phyloP scores from a whole-genome alignment of 2,329 filamentous ascomycete genomes.

The Hypoxylon sp. region DNA sequence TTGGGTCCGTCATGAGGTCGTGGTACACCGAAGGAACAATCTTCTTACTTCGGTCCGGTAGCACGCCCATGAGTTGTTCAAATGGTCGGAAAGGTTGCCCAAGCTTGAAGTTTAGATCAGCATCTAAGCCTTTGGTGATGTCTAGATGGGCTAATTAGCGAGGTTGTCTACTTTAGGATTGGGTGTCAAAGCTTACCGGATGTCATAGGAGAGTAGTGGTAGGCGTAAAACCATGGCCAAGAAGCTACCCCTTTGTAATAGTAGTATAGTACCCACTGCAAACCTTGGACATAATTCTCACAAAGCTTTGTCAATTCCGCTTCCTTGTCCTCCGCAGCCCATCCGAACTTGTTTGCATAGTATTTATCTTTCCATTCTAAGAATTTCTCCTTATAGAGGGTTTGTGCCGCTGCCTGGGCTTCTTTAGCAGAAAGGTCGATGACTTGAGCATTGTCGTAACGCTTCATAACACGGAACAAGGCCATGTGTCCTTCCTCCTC shows the following conservation, averaged over 20 bases:
- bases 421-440: slow-evolving; percentile 85
- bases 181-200: slow-evolving; percentile 69
- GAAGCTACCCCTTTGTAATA: slow-evolving; percentile 98
- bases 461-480: slow-evolving; percentile 85
- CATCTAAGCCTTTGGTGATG: slow-evolving; percentile 87
- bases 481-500: slow-evolving; percentile 89
- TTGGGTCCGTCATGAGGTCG: slow-evolving; percentile 89
- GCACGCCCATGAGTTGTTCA: slow-evolving; percentile 97
- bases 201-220: slow-evolving; percentile 98
- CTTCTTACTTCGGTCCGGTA: slow-evolving; percentile 96
- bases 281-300: slow-evolving; percentile 96
- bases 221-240: slow-evolving; percentile 98
- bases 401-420: slow-evolving; percentile 82
- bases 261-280: slow-evolving; percentile 98
- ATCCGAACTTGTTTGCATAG: slow-evolving; percentile 90
- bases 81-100: slow-evolving; percentile 96
- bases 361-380: slow-evolving; percentile 94
- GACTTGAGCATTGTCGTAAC: slow-evolving; percentile 91
- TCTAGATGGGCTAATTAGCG: slow-evolving; percentile 66
- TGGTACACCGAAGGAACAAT: slow-evolving; percentile 93
- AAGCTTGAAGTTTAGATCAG: slow-evolving; percentile 91
- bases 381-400: slow-evolving; percentile 92
- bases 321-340: slow-evolving; percentile 83
- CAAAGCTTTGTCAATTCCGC: slow-evolving; percentile 84
- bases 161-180: not conserved